Base-by-base conservation (phyloP, 1,284 basidiomycete genomes). In the Cutaneotrichosporon cutaneum region DNA sequence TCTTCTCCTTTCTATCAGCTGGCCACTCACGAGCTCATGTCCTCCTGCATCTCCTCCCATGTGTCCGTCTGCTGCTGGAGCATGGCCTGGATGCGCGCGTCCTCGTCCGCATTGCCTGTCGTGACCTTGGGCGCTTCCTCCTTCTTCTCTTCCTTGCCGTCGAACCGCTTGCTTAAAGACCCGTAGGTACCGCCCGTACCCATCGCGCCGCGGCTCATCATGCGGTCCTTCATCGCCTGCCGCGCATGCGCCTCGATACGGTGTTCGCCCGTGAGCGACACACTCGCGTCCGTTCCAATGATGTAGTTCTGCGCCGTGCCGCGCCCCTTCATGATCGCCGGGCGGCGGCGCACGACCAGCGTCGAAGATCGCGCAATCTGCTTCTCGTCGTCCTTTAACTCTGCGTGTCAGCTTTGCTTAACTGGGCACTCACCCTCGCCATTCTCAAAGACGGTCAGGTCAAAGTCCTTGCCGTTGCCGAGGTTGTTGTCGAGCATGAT, bases 401-500 rank as follows among this genome's bases (percentile, higher is more conserved):
- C 95, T 97, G 76, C 8, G 3, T 7, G 36, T 26, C 36, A 39
- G n/a, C 18, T 64, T 33, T 4, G 64, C 35, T 5, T 27, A 44
- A 35, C 26, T 27, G 42, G 32, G 13, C 10, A 56, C 65, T 94
- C 90, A 67, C 90, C 89, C 13, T 89, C 88, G n/a, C 87, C 86
- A 57, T 86, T 83, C 74, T 96, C 92, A 74, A 88, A 90, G 33
- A 99, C 83, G 60, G 87, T 87, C 44, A 99, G 84, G 80, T 99
- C 96, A 83, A 99, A 98, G 77, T 99, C 96, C 75, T 90, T 92
- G 64, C 93, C 93, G 82, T 96, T 96, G 72, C 80, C 81, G 80
- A 99, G 88, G 79, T 91, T 94, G 80, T 97, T 97, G 76, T 89
- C 90, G 68, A 96, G 82, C 74, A 99, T 95, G 77, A 99, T 92